Conservation (phyloP, 805 yeast species). For the Candida vartiovaarae region DNA sequence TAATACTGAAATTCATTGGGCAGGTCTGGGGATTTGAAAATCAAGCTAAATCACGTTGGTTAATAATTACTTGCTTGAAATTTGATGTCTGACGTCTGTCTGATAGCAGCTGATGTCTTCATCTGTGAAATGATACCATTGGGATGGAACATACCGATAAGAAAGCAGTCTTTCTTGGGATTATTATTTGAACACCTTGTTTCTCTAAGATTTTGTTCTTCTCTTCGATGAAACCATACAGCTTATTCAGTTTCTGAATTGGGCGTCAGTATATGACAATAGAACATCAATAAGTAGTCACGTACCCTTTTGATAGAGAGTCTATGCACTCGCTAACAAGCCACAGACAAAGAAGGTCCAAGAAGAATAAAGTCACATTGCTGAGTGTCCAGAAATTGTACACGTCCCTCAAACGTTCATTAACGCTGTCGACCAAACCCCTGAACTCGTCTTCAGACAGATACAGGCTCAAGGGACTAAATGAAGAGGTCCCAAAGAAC, state of each 20-base stretch:
- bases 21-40: slow-evolving; percentile 43
- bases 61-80: slow-evolving; percentile 17
- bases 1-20: background rate
- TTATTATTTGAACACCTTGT: slow-evolving; percentile 32
- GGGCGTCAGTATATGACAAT: slow-evolving; percentile 1
- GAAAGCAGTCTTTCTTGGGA: slow-evolving; percentile 48
- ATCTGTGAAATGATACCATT: too few species aligned
- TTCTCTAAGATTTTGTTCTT: slow-evolving; percentile 24
- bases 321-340: slow-evolving; percentile 32
- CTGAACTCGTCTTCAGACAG: slow-evolving; percentile 32
- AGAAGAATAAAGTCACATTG: slow-evolving; percentile 30
- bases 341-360: slow-evolving; percentile 36
- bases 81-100: background rate
- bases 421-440: slow-evolving; percentile 37
- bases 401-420: slow-evolving; percentile 33
- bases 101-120: too few species aligned
- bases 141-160: slow-evolving; percentile 28
- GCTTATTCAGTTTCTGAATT: slow-evolving; percentile 26
- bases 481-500: slow-evolving; percentile 45
- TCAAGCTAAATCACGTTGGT: slow-evolving; percentile 26
- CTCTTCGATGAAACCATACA: slow-evolving; percentile 37
- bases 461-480: slow-evolving; percentile 40
- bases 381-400: slow-evolving; percentile 32
- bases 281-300: background rate
- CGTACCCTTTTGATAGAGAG: slow-evolving; percentile 17